A percentile compares a stretch with the other conserved stretches of the same genome.
These are phyloP conservation scores for Neonectria faginata DNA, from an alignment of 2,329 filamentous ascomycete genomes.

Conservation along the genomic window DNA sequence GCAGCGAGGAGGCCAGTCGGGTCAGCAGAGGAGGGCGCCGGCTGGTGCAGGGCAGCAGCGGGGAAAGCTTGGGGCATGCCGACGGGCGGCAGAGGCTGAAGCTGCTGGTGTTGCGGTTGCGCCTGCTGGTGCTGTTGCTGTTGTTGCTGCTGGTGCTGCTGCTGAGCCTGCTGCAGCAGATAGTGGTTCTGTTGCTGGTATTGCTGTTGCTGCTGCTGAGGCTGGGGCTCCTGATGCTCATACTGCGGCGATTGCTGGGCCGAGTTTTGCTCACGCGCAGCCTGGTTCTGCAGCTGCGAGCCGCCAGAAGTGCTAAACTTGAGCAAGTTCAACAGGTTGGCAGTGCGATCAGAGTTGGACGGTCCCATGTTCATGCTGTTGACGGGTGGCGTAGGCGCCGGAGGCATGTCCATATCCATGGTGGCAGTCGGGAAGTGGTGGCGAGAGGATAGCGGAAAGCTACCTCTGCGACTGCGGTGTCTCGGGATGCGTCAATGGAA, in stretches of 20 bases:
- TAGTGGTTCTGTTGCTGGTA: slow-evolving; percentile 45
- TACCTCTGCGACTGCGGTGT: slow-evolving; percentile 5
- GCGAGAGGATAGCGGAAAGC: slow-evolving; percentile 30
- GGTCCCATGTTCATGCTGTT: slow-evolving; percentile 53
- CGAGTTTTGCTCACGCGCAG: slow-evolving; percentile 40
- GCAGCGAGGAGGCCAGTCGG: slow-evolving; percentile 69
- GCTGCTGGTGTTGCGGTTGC: slow-evolving; percentile 35
- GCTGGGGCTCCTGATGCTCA: slow-evolving; percentile 41
- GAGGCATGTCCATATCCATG: slow-evolving; percentile 59
- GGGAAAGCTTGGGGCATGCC: slow-evolving; percentile 44
- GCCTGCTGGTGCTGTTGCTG: slow-evolving; percentile 38
- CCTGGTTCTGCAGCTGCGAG: slow-evolving; percentile 52
- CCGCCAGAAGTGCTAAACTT: slow-evolving; percentile 64
- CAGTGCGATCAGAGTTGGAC: slow-evolving; percentile 60
- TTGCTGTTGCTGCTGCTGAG: slow-evolving; percentile 36
- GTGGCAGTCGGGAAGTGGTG: slow-evolving; percentile 35
- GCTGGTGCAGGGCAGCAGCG: slow-evolving; percentile 64
- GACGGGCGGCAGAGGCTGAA: slow-evolving; percentile 40
- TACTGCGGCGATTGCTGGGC: slow-evolving; percentile 31
- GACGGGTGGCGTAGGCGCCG: slow-evolving; percentile 63
- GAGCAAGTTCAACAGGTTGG: slow-evolving; percentile 69
- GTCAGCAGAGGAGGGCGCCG: slow-evolving; percentile 67
- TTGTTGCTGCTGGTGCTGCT: slow-evolving; percentile 41
- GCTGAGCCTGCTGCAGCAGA: slow-evolving; percentile 31
- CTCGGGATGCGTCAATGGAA: slow-evolving; percentile 34